Percentiles rank a stretch among this genome's conserved stretches.
phyloP scores from a whole-genome alignment of 257 asterid genomes.

The Przewalskia tangutica region DNA sequence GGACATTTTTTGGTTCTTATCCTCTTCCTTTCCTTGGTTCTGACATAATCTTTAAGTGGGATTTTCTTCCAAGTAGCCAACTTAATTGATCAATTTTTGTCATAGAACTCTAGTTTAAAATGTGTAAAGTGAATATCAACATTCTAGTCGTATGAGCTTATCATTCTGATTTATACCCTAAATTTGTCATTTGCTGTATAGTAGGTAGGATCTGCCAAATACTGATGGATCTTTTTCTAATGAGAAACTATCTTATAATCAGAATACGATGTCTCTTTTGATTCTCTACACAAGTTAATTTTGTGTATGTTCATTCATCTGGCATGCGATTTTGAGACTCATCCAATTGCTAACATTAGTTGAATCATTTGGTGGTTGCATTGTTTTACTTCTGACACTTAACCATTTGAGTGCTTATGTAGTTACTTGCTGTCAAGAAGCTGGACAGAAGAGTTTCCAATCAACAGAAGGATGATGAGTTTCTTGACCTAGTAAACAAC shows the following conservation, averaged over 20 bases:
- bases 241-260: not conserved
- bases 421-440: slow-evolving; percentile 85
- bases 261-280: not conserved
- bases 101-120: not conserved
- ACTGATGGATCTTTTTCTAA: not conserved
- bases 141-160: not conserved
- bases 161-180: not conserved
- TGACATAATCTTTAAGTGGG: not conserved
- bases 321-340: not conserved
- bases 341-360: not conserved
- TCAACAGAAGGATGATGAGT: slow-evolving; percentile 76
- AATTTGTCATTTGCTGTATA: not conserved
- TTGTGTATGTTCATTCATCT: not conserved
- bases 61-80: not conserved
- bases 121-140: not conserved
- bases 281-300: not conserved
- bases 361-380: not conserved
- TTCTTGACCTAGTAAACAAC: slow-evolving; percentile 68
- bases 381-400: not conserved
- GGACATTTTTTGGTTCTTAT: not conserved
- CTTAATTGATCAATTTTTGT: not conserved
- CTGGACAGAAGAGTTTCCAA: slow-evolving; percentile 70
- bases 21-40: not conserved
- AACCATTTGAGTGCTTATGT: slow-evolving; percentile 18
- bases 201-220: not conserved